Conservation (phyloP, 2,329 filamentous ascomycete species). For the Lecanicillium sp. region DNA sequence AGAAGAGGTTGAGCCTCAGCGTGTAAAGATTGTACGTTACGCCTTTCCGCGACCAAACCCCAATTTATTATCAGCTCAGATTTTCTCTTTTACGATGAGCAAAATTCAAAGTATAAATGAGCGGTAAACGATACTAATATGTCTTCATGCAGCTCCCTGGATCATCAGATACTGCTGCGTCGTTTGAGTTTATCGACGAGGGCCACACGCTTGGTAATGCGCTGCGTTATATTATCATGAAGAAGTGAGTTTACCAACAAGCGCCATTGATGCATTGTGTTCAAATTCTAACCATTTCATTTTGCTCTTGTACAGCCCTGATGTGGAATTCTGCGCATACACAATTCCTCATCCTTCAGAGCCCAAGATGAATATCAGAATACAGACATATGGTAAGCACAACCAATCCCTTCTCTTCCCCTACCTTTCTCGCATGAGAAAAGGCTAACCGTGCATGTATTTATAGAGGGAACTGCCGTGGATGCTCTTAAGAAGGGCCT, state of each 20-base stretch:
- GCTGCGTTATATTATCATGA: constrained; percentile 92
- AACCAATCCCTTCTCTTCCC: constrained; percentile 5
- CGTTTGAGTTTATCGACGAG: constrained; percentile 89
- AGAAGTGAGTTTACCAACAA: no score
- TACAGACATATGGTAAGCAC: constrained; percentile 84
- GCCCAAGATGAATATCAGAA: constrained; percentile 91
- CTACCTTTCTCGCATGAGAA: neutral
- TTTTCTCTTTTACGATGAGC: neutral
- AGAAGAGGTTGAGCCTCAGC: constrained; percentile 41
- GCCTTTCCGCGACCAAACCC: no score
- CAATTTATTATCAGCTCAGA: no score
- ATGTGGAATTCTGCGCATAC: constrained; percentile 97
- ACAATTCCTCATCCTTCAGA: constrained; percentile 96
- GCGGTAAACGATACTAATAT: constrained; percentile 3
- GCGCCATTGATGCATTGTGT: no score
- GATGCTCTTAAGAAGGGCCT: constrained; percentile 87
- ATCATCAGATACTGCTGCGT: constrained; percentile 78
- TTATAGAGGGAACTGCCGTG: constrained; percentile 65
- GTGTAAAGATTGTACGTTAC: constrained; percentile 54
- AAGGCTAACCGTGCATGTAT: constrained; percentile 12
- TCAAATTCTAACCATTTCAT: no score
- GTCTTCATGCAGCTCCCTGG: constrained; percentile 61
- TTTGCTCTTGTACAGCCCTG: no score
- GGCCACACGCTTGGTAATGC: constrained; percentile 95
- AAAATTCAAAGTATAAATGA: neutral